Evolutionary conservation across 495 filamentous ascomycete genomes (phyloP), one percentile per base, ranked within the genome.

Genomic region (Penicillium daleae): DNA sequence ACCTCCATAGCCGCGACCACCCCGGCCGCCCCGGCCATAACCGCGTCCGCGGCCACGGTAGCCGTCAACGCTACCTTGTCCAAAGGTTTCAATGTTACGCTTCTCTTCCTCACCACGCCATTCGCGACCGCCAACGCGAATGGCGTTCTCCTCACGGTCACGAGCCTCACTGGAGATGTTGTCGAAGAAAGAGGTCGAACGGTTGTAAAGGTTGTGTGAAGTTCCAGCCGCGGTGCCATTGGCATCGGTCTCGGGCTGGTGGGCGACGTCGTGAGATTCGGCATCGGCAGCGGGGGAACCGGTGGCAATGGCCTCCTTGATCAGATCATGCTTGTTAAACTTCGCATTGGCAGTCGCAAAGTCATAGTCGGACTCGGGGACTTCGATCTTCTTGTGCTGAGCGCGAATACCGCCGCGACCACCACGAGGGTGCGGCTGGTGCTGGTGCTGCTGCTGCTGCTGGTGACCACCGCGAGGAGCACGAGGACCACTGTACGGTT

Each of bases 21-120:
- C 87, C 39, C 85, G 75, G 66, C 86, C 89, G 42, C 87, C 78
- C 56, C 78, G 77, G 48, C 84, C 79, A 58, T 82, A 81, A 21
- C 81, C 76, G 56, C 74, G 74, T 27, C 89, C 88, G 71, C 90
- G 84, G 19, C 89, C 89, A 15, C 91, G 86, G 68, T 90, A 93
- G 6, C 90, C 87, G 69, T 99, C 95, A 19, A 99, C 94, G 66
- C 92, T 97, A 46, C 94, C 93, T 75, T 97, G 92, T n/a, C 95
- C 95, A 67, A 99, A 99, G 0, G 95, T 99, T 78, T 99, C 95
- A 61, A 99, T 87, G 72, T 99, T 99, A 75, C 92, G 91, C 76
- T 90, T 92, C 65, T 92, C 89, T 73, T 99, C 95, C 73, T 97
- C 93, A 19, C 87, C 89, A 50, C 95, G 86, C 87, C 94, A 96